A percentile compares a stretch with the other conserved stretches of the same genome.
Evolutionary conservation across 768 basidiomycete genomes (phyloP).

Genomic region (Phanerodontia chrysosporium): DNA sequence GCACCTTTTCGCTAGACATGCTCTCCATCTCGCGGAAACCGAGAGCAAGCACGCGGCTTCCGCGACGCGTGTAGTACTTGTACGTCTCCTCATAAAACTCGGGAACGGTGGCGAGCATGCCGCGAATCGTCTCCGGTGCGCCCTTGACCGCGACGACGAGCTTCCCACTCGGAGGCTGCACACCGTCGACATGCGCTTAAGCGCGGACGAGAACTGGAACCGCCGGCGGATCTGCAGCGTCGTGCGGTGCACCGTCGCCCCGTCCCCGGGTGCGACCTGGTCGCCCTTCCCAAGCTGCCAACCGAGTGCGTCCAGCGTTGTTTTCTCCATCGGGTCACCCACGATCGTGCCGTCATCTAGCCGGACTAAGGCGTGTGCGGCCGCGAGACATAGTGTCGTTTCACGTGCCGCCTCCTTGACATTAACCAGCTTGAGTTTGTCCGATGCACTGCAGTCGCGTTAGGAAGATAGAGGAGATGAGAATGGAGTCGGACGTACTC

Average conservation of each 20-base stretch:
- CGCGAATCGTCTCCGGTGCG: conserved; percentile 93
- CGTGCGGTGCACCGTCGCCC: conserved; percentile 49
- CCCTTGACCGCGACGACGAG: conserved; percentile 83
- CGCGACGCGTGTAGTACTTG: conserved; percentile 90
- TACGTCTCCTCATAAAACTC: conserved; percentile 88
- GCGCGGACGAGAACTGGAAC: conserved; percentile 95
- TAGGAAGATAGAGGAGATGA: background rate
- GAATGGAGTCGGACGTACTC: conserved; percentile 52
- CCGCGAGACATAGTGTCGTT: conserved; percentile 84
- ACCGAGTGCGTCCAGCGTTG: conserved; percentile 84
- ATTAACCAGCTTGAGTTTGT: conserved; percentile 66
- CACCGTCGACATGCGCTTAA: conserved; percentile 97
- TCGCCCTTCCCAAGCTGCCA: conserved; percentile 84
- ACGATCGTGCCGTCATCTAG: conserved; percentile 93
- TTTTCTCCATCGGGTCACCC: conserved; percentile 99
- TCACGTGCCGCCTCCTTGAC: conserved; percentile 74
- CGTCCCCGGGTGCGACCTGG: conserved; percentile 53
- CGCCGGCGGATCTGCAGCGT: conserved; percentile 78
- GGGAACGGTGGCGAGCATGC: conserved; percentile 75
- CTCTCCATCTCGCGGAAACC: conserved; percentile 80
- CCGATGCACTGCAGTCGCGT: conserved; percentile 40
- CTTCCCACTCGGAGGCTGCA: conserved; percentile 58
- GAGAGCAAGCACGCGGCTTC: conserved; percentile 90
- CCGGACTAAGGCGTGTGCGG: conserved; percentile 91
- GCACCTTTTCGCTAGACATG: conserved; percentile 70